Percentiles rank a stretch among this genome's conserved stretches.
Conservation (phyloP, 176 grass and related monocot species). For the Dactylis glomerata region DNA sequence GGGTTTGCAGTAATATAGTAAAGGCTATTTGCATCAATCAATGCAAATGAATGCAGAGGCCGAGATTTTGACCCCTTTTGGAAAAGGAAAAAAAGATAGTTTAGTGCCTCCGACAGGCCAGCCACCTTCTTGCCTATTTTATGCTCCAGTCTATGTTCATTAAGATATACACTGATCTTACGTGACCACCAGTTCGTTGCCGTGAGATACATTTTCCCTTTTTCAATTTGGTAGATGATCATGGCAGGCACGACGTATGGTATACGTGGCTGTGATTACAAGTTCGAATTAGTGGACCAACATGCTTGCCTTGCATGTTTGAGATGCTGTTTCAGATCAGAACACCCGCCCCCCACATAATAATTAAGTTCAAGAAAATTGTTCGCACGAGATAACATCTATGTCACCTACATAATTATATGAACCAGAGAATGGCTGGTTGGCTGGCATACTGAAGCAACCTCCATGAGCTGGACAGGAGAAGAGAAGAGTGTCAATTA, state of each 20-base stretch:
- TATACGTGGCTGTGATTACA: slow-evolving; percentile 26
- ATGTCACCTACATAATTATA: background rate
- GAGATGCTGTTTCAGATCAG: background rate
- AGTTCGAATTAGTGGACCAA: background rate
- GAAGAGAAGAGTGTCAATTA: slow-evolving; percentile 13
- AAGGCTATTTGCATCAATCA: too few species aligned
- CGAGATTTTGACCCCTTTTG: too few species aligned
- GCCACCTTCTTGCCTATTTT: slow-evolving; percentile 19
- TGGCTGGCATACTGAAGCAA: background rate
- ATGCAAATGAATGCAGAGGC: too few species aligned
- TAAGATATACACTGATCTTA: background rate
- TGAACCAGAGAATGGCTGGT: background rate
- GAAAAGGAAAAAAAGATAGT: too few species aligned
- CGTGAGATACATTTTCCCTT: background rate
- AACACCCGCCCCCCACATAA: background rate
- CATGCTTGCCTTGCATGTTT: slow-evolving; percentile 21
- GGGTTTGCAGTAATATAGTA: too few species aligned
- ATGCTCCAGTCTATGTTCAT: background rate
- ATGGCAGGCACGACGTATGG: slow-evolving; percentile 33
- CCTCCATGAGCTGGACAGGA: slow-evolving; percentile 1
- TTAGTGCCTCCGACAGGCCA: slow-evolving; percentile 4
- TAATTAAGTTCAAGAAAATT: background rate
- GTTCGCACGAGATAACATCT: background rate
- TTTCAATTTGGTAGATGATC: slow-evolving; percentile 4
- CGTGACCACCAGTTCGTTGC: slow-evolving; percentile 3